These are phyloP conservation scores for Fraxinus quadrangulata DNA, from an alignment of 257 asterid species.

Conservation along the genomic window DNA sequence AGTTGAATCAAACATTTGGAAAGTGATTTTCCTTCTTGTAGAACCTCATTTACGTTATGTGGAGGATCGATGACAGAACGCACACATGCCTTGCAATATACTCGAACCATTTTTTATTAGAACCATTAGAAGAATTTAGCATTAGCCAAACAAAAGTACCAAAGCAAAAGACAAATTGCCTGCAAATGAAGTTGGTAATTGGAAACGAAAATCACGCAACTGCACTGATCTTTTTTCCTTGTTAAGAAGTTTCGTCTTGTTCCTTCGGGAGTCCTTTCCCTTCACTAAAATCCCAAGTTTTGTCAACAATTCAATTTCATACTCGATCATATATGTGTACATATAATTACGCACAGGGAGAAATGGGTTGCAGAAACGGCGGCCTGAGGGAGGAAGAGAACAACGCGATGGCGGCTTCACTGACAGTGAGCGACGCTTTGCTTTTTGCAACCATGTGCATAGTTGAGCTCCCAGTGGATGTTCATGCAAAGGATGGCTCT, in stretches of 20 bases:
- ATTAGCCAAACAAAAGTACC: background rate
- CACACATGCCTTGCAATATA: no score
- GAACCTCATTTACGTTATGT: no score
- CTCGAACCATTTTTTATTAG: no score
- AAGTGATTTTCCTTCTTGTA: no score
- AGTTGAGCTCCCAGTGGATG: slow-evolving; percentile 74
- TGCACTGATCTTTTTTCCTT: background rate
- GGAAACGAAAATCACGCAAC: background rate
- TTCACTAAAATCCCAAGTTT: slow-evolving; percentile 7
- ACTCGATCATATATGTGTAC: slow-evolving; percentile 5
- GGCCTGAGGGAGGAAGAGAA: slow-evolving; percentile 43
- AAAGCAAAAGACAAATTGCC: background rate
- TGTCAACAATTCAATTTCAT: background rate
- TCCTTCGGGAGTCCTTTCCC: slow-evolving; percentile 7
- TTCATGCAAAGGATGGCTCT: slow-evolving; percentile 79
- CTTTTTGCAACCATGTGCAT: slow-evolving; percentile 70
- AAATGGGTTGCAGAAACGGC: slow-evolving; percentile 64
- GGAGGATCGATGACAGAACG: no score
- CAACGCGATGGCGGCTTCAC: slow-evolving; percentile 31
- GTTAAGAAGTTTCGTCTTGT: background rate
- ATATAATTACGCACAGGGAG: background rate
- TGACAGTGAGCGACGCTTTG: slow-evolving; percentile 51
- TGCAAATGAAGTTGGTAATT: background rate
- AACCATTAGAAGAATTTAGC: no score
- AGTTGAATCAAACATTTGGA: no score